Conservation (phyloP, 495 filamentous ascomycete genomes). For the Penicillium atrosanguineum region DNA sequence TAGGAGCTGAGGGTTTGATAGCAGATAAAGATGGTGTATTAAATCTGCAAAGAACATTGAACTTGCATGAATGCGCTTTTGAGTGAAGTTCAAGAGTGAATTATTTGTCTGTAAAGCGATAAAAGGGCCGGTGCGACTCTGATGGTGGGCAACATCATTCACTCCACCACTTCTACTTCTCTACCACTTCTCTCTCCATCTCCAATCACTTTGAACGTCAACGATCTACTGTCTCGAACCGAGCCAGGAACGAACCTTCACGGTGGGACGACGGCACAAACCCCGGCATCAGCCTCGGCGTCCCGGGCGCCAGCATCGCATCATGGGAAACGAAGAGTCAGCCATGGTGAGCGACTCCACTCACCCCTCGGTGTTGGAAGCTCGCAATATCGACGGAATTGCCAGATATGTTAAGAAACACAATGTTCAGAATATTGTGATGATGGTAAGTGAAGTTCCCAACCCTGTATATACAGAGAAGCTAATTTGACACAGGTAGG, state of each 20-base stretch:
- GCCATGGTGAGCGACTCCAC: slow-evolving; percentile 59
- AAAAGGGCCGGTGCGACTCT: slow-evolving; percentile 4
- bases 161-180: background rate
- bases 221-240: background rate
- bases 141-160: slow-evolving; percentile 24
- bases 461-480: background rate
- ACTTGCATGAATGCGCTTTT: background rate
- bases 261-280: slow-evolving; percentile 38
- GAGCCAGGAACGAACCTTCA: slow-evolving; percentile 6
- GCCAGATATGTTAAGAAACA: slow-evolving; percentile 73
- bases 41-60: background rate
- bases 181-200: too few relatives aligned
- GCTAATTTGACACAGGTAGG: slow-evolving; percentile 33
- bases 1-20: background rate
- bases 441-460: slow-evolving; percentile 55
- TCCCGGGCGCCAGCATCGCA: slow-evolving; percentile 21
- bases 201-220: background rate
- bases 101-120: slow-evolving; percentile 2
- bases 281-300: slow-evolving; percentile 21
- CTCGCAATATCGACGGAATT: slow-evolving; percentile 66
- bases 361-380: slow-evolving; percentile 60
- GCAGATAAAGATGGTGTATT: background rate
- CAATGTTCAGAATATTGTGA: slow-evolving; percentile 65
- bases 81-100: background rate
- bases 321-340: slow-evolving; percentile 73